Base-by-base conservation (phyloP, 306 rosid genomes). In the Citrullus amarus region DNA sequence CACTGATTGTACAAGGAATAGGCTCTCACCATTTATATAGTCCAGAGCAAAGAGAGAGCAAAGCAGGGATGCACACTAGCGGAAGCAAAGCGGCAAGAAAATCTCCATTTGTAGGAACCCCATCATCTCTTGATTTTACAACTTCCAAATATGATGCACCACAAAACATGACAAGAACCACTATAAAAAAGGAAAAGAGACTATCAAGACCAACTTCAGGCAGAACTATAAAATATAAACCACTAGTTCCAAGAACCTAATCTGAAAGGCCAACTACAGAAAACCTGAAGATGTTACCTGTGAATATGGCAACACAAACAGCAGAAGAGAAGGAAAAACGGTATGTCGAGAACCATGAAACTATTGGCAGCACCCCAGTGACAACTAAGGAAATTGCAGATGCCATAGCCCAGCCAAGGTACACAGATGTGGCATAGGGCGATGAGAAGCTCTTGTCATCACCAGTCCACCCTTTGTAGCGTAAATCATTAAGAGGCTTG, bases 41-140 rank as follows among this genome's bases (percentile, higher is more conserved):
- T 62, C 99, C 99, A 56, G 93, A 92, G 83, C 93, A 90, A 77
- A 96, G 99, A 68, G 97, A 96, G 71, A 96, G 92, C 81, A 96
- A 62, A 57, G 99, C 99, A 58, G 99, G 99, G 88, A 91, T 88
- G 83, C 97, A 92, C 82, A 91, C 80, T 78, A 96, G 86, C 79
- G 99, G 99, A 88, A 96, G 98, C 79, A 96, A 87, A 70, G 99
- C 99, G 80, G 99, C 99, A 83, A 96, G 91, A 82, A 96, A 96
- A 79, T 96, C 99, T 82, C 88, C 93, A 81, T 83, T 80, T 17
- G 99, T 90, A 63, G 99, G 97, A 88, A 85, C 85, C 72, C 86
- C 85, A 70, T 86, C 89, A 78, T 87, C 91, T 83, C 97, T 86
- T 83, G 90, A 92, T 74, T 91, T 96, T 80, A 88, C 88, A 53